Evolutionary conservation across 2,329 filamentous ascomycete species (phyloP), one percentile per base, ranked within the genome.

Genomic region (Metarhizium humberi): DNA sequence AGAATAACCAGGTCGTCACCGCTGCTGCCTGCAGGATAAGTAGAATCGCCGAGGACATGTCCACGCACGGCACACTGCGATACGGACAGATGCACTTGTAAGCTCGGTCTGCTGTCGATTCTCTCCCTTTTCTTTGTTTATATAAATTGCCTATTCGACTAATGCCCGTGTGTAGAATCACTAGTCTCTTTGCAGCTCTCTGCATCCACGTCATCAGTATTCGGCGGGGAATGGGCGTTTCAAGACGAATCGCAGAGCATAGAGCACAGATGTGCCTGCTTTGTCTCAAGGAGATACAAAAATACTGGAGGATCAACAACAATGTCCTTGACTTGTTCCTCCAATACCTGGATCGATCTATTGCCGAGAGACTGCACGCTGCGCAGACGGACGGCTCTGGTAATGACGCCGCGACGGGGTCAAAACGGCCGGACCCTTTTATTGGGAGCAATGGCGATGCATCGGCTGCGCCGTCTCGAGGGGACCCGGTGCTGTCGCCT

Each of bases 281-380:
- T 3, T 69, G 69, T 4, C 62, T 73, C 1, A 66, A 71, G 45
- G 70, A 71, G 57, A 64, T 72, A 0, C 68, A 71, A 30, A 70
- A 71, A n/a, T 72, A 71, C 59, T 72, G 69, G 70, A 62, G 67
- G 18, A 70, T 72, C 56, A 73, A 73, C 62, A 72, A 70, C 58
- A 70, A 69, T 38, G 61, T 71, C 0, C 63, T 73, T 6, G 69
- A 73, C 29, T 57, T 72, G 6, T 72, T 72, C 32, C 59, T 72
- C 0, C 69, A 67, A 29, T 72, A 71, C 3, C 65, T 71, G 6
- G 70, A 72, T 54, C 66, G 67, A 13, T 70, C 70, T 3, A 71
- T 71, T 34, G 68, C 67, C 6, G 66, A 66, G n/a, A 62, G 68
- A 18, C 61, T 72, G 5, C 62, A 69, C 40, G 66, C 62, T 1